phyloP scores from a whole-genome alignment of 148 eudicot species.

The Silene latifolia region DNA sequence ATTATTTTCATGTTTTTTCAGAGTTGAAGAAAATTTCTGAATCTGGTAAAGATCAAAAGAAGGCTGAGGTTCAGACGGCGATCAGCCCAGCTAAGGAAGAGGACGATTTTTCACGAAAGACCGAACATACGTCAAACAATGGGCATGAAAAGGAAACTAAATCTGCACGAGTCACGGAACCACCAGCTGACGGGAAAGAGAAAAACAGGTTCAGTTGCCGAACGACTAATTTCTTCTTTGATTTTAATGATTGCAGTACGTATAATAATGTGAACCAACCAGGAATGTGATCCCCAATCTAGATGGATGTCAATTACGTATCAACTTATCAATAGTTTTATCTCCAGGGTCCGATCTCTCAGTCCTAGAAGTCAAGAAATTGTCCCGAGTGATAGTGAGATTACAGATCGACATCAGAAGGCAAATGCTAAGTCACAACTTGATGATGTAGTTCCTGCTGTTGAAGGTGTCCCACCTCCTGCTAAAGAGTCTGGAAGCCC shows the following conservation, averaged over 20 bases:
- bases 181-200: constrained; percentile 32
- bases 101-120: constrained; percentile 39
- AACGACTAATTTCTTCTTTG: neutral
- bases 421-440: constrained; percentile 27
- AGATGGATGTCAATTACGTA: neutral
- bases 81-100: constrained; percentile 36
- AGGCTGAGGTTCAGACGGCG: constrained; percentile 25
- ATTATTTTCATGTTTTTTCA: constrained; percentile 20
- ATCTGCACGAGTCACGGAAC: constrained; percentile 28
- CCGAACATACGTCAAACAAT: constrained; percentile 30
- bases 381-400: constrained; percentile 39
- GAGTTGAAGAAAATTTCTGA: constrained; percentile 37
- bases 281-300: neutral
- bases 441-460: constrained; percentile 18
- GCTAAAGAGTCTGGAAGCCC: constrained; percentile 51
- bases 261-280: neutral
- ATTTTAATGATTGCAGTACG: neutral
- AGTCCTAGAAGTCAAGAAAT: constrained; percentile 36
- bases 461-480: constrained; percentile 36
- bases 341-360: constrained; percentile 32
- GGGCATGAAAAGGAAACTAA: constrained; percentile 33
- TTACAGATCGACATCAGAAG: constrained; percentile 41
- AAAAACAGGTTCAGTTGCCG: constrained; percentile 52
- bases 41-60: constrained; percentile 30
- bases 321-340: neutral